Conservation (phyloP, 2,329 filamentous ascomycete species). For the Akanthomyces lecanii region DNA sequence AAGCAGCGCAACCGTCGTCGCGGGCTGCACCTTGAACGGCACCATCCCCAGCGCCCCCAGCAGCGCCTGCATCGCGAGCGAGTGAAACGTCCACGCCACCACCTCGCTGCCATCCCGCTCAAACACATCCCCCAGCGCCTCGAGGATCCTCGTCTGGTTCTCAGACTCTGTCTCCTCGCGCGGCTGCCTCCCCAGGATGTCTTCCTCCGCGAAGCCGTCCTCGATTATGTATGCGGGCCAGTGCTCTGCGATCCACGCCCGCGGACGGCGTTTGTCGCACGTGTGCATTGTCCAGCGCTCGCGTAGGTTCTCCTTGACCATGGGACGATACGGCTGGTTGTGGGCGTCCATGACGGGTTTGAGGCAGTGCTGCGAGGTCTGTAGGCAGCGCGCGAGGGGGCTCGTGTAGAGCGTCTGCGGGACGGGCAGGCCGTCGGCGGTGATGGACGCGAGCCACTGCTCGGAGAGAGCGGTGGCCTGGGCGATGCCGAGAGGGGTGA, state of each 20-base stretch:
- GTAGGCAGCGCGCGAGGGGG: conserved; percentile 54
- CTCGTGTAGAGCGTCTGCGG: conserved; percentile 54
- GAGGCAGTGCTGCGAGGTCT: conserved; percentile 52
- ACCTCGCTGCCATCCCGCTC: conserved; percentile 32
- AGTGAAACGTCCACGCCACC: conserved; percentile 49
- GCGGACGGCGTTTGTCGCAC: conserved; percentile 52
- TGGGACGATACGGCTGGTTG: conserved; percentile 42
- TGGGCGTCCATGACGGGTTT: conserved; percentile 33
- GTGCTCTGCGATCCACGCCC: conserved; percentile 42
- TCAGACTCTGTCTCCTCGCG: conserved; percentile 46
- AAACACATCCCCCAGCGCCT: conserved; percentile 45
- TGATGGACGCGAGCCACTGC: conserved; percentile 48
- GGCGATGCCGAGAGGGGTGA: conserved; percentile 48
- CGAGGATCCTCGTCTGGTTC: conserved; percentile 40
- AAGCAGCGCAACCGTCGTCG: conserved; percentile 50
- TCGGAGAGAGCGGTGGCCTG: conserved; percentile 49
- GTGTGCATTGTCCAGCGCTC: conserved; percentile 59
- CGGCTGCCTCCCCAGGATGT: conserved; percentile 47
- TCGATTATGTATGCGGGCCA: conserved; percentile 52
- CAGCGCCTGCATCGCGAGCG: conserved; percentile 42
- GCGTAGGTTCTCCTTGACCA: conserved; percentile 55
- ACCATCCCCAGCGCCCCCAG: conserved; percentile 39
- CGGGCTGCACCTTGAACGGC: conserved; percentile 46
- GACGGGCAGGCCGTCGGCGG: conserved; percentile 43
- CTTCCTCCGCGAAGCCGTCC: conserved; percentile 49